Evolutionary conservation across 768 basidiomycete species (phyloP).

Genomic region (Dioszegia crocea): DNA sequence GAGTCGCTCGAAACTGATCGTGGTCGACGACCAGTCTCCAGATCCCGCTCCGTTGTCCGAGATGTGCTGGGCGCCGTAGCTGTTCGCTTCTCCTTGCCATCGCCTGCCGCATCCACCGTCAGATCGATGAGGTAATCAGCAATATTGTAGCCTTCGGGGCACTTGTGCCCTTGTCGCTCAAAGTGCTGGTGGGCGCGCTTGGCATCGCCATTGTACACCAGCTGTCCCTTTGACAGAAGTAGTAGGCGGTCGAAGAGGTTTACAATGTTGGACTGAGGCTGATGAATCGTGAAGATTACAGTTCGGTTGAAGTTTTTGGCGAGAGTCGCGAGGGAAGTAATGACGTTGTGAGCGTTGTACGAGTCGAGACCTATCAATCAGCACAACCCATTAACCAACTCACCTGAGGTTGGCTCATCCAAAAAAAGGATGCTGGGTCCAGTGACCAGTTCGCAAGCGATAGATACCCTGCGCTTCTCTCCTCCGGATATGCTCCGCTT

Average conservation of each 20-base stretch:
- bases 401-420: slow-evolving; percentile 94
- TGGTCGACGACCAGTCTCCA: slow-evolving; percentile 28
- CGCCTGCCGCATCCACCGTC: slow-evolving; percentile 54
- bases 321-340: slow-evolving; percentile 79
- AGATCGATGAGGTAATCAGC: slow-evolving; percentile 79
- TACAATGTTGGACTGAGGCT: slow-evolving; percentile 96
- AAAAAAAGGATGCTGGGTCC: slow-evolving; percentile 93
- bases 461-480: slow-evolving; percentile 92
- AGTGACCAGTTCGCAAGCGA: slow-evolving; percentile 96
- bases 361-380: slow-evolving; percentile 73
- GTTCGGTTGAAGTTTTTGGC: slow-evolving; percentile 88
- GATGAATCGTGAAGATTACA: slow-evolving; percentile 95
- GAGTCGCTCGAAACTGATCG: not conserved
- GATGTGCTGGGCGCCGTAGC: not conserved
- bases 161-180: slow-evolving; percentile 68
- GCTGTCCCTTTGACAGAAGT: slow-evolving; percentile 74
- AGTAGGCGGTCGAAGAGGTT: slow-evolving; percentile 89
- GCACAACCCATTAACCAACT: slow-evolving; percentile 35
- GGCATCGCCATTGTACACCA: slow-evolving; percentile 79
- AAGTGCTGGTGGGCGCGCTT: slow-evolving; percentile 76
- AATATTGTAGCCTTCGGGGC: slow-evolving; percentile 92
- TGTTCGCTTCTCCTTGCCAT: slow-evolving; percentile 25
- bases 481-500: slow-evolving; percentile 91
- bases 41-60: slow-evolving; percentile 7
- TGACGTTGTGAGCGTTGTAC: slow-evolving; percentile 90